These are phyloP conservation scores for Cicer yamashitae DNA, from an alignment of 306 rosid genomes.

Conservation along the genomic window DNA sequence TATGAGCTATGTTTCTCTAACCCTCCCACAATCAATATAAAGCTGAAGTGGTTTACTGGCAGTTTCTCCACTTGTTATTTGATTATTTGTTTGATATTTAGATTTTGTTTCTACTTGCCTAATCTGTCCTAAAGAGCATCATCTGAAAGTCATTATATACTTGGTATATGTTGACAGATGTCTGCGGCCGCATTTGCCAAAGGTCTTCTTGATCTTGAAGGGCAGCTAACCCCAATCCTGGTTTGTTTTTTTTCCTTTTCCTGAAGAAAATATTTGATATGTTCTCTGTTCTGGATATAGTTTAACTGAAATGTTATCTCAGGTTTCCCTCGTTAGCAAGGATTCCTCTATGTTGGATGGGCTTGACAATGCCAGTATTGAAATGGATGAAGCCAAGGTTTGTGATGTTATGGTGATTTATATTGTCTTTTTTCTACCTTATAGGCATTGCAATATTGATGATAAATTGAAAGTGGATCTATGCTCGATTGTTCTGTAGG, in stretches of 20 bases:
- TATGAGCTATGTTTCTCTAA: constrained; percentile 42
- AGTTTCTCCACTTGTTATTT: constrained; percentile 9
- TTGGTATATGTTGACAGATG: constrained; percentile 67
- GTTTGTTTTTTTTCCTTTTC: constrained; percentile 44
- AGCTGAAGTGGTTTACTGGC: constrained; percentile 20
- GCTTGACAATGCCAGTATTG: constrained; percentile 97
- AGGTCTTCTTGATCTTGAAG: constrained; percentile 98
- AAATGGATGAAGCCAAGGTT: constrained; percentile 97
- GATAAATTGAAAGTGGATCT: constrained; percentile 10
- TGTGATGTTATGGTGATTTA: constrained; percentile 21
- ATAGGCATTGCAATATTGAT: constrained; percentile 23
- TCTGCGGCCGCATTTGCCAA: constrained; percentile 99
- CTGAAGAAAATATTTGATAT: constrained; percentile 39
- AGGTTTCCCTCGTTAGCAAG: constrained; percentile 98
- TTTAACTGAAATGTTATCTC: constrained; percentile 51
- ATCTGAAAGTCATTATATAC: constrained; percentile 36
- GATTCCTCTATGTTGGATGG: constrained; percentile 99
- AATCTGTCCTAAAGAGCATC: constrained; percentile 35
- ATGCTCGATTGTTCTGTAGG: constrained; percentile 56
- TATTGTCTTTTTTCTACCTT: constrained; percentile 20
- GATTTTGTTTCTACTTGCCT: constrained; percentile 37
- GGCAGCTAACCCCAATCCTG: constrained; percentile 96
- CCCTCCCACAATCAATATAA: constrained; percentile 12
- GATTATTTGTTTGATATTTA: constrained; percentile 35
- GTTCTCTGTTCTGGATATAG: constrained; percentile 36